Evolutionary conservation across 345 rosid species (phyloP).

Genomic region (Ceriops tagal): DNA sequence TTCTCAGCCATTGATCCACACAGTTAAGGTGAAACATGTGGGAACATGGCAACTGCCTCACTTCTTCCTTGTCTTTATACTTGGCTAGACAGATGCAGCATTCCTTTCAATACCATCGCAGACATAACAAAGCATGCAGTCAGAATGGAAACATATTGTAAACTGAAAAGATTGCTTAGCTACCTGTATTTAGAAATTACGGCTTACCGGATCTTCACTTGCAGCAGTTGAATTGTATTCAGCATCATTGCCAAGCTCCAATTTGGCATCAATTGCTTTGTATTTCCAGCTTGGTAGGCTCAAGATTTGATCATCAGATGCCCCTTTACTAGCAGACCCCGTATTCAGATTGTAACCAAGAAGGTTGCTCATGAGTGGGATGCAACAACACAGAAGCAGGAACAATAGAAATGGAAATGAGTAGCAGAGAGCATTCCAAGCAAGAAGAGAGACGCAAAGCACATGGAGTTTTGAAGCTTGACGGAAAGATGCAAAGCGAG

Average conservation of each 20-base stretch:
- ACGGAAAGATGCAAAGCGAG: conserved; percentile 74
- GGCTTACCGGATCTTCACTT: conserved; percentile 35
- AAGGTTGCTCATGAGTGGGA: conserved; percentile 67
- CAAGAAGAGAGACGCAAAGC: conserved; percentile 82
- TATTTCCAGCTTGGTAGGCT: conserved; percentile 75
- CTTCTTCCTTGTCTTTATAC: conserved; percentile 87
- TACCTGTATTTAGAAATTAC: not conserved
- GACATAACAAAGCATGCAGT: conserved; percentile 39
- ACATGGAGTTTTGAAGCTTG: conserved; percentile 81
- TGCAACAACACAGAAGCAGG: conserved; percentile 78
- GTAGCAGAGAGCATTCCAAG: conserved; percentile 91
- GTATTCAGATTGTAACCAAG: conserved; percentile 94
- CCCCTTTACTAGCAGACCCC: conserved; percentile 75
- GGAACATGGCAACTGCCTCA: conserved; percentile 81
- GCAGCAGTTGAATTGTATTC: conserved; percentile 30
- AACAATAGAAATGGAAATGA: conserved; percentile 89
- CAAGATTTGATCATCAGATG: conserved; percentile 90
- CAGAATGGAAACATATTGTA: not conserved
- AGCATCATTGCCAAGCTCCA: conserved; percentile 27
- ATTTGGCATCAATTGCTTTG: conserved; percentile 42
- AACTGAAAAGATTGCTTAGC: not conserved
- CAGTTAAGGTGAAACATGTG: conserved; percentile 87
- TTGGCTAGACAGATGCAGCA: conserved; percentile 89
- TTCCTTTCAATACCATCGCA: conserved; percentile 46
- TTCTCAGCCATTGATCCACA: conserved; percentile 97